Percentiles rank a stretch among this genome's conserved stretches.
Conservation (phyloP, 306 rosid genomes). For the Prunus mume region DNA sequence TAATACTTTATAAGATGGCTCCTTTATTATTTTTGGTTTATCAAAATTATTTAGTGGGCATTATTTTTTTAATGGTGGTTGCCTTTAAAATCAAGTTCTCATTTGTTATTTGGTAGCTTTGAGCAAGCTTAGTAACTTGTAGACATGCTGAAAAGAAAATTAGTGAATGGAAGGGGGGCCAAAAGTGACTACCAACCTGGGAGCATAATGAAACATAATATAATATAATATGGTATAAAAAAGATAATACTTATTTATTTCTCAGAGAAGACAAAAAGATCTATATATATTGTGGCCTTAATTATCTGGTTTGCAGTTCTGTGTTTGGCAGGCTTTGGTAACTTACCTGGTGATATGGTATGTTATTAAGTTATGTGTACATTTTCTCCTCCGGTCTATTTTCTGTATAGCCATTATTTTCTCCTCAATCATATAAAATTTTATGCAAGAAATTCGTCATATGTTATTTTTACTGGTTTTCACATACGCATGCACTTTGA, state of each 20-base stretch:
- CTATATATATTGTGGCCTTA: constrained; percentile 42
- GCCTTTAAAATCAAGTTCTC: neutral
- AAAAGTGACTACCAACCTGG: neutral
- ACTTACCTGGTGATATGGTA: constrained; percentile 97
- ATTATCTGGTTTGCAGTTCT: constrained; percentile 55
- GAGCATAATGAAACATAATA: neutral
- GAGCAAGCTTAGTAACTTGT: neutral
- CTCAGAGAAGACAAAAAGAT: neutral
- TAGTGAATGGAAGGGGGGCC: too few species aligned
- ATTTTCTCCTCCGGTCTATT: neutral
- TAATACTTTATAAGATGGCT: constrained; percentile 7
- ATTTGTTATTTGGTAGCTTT: neutral
- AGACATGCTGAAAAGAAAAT: neutral
- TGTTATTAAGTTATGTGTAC: constrained; percentile 25
- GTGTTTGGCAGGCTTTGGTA: constrained; percentile 94
- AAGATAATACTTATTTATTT: neutral
- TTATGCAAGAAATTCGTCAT: neutral
- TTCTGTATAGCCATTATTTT: neutral
- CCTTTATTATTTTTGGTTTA: neutral
- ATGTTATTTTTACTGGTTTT: neutral
- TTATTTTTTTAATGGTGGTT: neutral
- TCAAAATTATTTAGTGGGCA: neutral
- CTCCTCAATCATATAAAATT: neutral
- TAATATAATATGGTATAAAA: neutral
- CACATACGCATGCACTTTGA: neutral